Evolutionary conservation across 768 basidiomycete species (phyloP), one percentile per base, ranked within the genome.

Genomic region (Hygrophorus pudorinus): DNA sequence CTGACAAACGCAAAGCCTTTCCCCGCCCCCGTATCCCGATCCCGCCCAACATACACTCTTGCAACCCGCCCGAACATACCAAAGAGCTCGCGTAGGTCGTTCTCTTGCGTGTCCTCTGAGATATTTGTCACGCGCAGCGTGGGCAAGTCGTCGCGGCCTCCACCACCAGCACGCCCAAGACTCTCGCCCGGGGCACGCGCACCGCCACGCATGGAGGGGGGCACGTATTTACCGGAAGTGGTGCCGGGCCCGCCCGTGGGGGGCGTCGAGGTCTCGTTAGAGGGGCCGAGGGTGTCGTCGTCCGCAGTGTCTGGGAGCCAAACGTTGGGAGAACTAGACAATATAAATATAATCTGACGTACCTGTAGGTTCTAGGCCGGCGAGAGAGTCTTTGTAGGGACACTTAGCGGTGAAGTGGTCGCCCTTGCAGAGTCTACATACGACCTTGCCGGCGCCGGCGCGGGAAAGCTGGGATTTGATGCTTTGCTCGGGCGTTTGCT

Each of bases 1-100:
- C 85, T 89, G 44, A 99, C 93, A 54, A 98, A 98, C 12, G 93
- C 94, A 60, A 94, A 96, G 39, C 94, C 94, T 64, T 94, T 96
- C 46, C 92, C 92, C 16, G 85, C 75, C 37, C 93, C 89, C 7
- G 94, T 97, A 56, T 96, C 93, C 42, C 90, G 73, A 60, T 99
- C 96, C 36, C 87, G 74, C 18, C 94, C 96, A 38, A 99, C 86
- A 62, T 92, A 97, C 41, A 97, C 91, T 42, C 96, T 69, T 28
- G 79, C 82, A 29, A 93, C 83, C 12, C 84, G 72, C 0, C 91
- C 90, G 62, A 98, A 96, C 14, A 67, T 61, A 41, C 80, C 78
- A 60, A 99, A 98, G 30, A 99, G 71, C 16, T 91, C 92, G 44
- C 93, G 81, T 18, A 99, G 68, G 64, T 99, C 96, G 57, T 79